phyloP scores from a whole-genome alignment of 2,329 filamentous ascomycete genomes.

The Uncinocarpus reesii region DNA sequence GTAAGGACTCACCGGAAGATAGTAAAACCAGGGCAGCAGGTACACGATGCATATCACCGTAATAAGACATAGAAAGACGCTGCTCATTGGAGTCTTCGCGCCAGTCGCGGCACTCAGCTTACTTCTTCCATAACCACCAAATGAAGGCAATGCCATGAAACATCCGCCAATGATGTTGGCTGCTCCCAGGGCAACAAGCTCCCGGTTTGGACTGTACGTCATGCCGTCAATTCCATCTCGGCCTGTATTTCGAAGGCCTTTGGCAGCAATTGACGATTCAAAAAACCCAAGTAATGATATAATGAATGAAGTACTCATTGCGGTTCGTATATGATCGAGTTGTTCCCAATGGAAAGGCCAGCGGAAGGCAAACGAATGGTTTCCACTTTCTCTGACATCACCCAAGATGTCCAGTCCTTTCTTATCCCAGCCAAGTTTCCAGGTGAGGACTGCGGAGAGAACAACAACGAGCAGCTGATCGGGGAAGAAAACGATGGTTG shows the following conservation, averaged over 20 bases:
- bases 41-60: slow-evolving; percentile 72
- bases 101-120: slow-evolving; percentile 92
- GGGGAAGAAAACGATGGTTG: slow-evolving; percentile 74
- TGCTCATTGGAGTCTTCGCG: slow-evolving; percentile 86
- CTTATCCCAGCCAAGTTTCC: slow-evolving; percentile 64
- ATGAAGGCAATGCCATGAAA: slow-evolving; percentile 86
- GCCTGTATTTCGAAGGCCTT: slow-evolving; percentile 60
- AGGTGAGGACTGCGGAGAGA: slow-evolving; percentile 68
- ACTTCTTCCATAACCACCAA: slow-evolving; percentile 90
- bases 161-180: slow-evolving; percentile 86
- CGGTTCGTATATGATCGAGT: slow-evolving; percentile 71
- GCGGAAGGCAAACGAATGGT: slow-evolving; percentile 64
- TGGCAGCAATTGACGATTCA: slow-evolving; percentile 91
- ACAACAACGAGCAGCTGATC: slow-evolving; percentile 88
- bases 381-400: slow-evolving; percentile 61
- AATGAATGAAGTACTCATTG: slow-evolving; percentile 82
- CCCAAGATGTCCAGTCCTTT: slow-evolving; percentile 77
- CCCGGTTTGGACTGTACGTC: slow-evolving; percentile 77
- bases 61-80: slow-evolving; percentile 72
- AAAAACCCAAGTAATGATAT: slow-evolving; percentile 97
- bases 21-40: slow-evolving; percentile 85
- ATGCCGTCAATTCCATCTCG: slow-evolving; percentile 64
- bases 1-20: slow-evolving; percentile 63
- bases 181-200: slow-evolving; percentile 80
- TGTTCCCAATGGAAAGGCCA: slow-evolving; percentile 73